Conservation (phyloP, 306 rosid genomes). For the Lathyrus aphaca region DNA sequence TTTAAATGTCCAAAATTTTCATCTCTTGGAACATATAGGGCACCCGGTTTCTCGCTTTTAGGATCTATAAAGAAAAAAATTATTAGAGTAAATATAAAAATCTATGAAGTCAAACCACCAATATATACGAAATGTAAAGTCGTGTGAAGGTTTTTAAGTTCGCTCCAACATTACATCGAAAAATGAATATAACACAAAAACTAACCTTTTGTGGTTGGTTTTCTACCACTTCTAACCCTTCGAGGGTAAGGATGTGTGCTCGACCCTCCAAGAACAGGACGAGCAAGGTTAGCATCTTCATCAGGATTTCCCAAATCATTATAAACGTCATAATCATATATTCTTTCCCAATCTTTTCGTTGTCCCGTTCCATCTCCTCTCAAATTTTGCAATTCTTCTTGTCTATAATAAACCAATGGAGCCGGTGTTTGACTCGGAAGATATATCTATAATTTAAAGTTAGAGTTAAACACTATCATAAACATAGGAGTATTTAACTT, state of each 20-base stretch:
- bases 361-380: conserved; percentile 1
- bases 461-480: too few relatives aligned
- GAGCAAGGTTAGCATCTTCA: neutral
- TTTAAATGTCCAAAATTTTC: conserved; percentile 17
- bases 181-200: neutral
- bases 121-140: too few relatives aligned
- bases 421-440: conserved; percentile 16
- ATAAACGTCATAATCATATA: conserved; percentile 15
- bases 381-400: conserved; percentile 3
- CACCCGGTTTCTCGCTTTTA: conserved; percentile 39
- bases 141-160: too few relatives aligned
- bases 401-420: conserved; percentile 3
- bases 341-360: conserved; percentile 9
- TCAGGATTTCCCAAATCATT: neutral
- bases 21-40: neutral
- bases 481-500: neutral
- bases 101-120: too few relatives aligned
- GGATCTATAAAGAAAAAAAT: conserved; percentile 48
- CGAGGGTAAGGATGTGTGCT: conserved; percentile 6
- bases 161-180: too few relatives aligned
- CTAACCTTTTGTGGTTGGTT: conserved; percentile 10
- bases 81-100: neutral
- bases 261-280: neutral
- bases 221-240: conserved; percentile 17
- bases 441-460: neutral